phyloP scores from a whole-genome alignment of 805 yeast genomes.

The Yamadazyma endophytica region DNA sequence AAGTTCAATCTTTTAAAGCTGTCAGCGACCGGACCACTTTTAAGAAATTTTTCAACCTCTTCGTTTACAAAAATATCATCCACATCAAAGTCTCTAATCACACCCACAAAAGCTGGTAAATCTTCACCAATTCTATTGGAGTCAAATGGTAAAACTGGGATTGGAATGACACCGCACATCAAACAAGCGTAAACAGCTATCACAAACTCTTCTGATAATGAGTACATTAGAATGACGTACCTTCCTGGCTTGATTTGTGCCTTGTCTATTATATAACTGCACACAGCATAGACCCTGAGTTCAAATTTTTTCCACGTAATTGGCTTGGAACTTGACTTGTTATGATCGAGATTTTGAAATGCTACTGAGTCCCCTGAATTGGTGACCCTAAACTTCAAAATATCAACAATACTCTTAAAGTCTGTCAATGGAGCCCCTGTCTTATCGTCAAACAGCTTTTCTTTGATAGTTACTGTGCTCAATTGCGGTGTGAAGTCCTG shows the following conservation, averaged over 20 bases:
- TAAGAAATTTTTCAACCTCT: slow-evolving; percentile 67
- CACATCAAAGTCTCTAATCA: slow-evolving; percentile 69
- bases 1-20: slow-evolving; percentile 47
- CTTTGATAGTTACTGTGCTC: slow-evolving; percentile 78
- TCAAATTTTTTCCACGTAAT: slow-evolving; percentile 79
- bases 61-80: slow-evolving; percentile 71
- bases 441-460: slow-evolving; percentile 71
- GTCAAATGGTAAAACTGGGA: slow-evolving; percentile 73
- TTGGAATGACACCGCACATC: slow-evolving; percentile 70
- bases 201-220: slow-evolving; percentile 81
- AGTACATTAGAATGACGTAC: slow-evolving; percentile 74
- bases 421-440: slow-evolving; percentile 71
- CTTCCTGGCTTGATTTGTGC: slow-evolving; percentile 63
- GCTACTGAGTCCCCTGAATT: slow-evolving; percentile 80
- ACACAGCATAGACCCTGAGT: slow-evolving; percentile 67
- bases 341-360: slow-evolving; percentile 42
- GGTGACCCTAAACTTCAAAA: slow-evolving; percentile 73
- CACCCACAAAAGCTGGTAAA: slow-evolving; percentile 56
- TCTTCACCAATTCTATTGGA: slow-evolving; percentile 69
- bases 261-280: slow-evolving; percentile 66
- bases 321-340: slow-evolving; percentile 32
- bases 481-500: slow-evolving; percentile 67
- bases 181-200: slow-evolving; percentile 85
- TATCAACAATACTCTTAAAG: slow-evolving; percentile 65
- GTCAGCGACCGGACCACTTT: slow-evolving; percentile 61